Evolutionary conservation across 2,329 filamentous ascomycete species (phyloP), one percentile per base, ranked within the genome.

Genomic region (Epichloe sibirici): DNA sequence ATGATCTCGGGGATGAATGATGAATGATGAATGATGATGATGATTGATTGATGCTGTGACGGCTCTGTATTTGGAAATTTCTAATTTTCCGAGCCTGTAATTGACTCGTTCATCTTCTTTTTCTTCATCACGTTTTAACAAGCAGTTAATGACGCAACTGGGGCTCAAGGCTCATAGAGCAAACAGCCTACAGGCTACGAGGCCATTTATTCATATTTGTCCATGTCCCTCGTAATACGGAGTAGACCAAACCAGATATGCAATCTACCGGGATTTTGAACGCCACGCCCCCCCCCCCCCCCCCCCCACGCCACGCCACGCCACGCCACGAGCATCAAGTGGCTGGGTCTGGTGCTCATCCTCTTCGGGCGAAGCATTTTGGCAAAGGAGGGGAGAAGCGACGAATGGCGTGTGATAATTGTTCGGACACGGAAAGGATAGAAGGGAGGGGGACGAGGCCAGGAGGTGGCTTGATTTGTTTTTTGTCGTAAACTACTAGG

Each of bases 321-420:
- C 23, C 13, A n/a, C 21, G 47, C 31, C 31, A 9, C 6, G 25
- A n/a, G 17, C 12, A 34, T 42, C 17, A 45, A 17, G 49, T 51
- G 49, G 49, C 49, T 51, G 17, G 49, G 43, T 45, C 49, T 51
- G 49, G 40, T 51, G 49, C 40, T 8, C 42, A 51, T 45, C 42
- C 42, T 6, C 12, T 50, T 50, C 42, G 37, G 48, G 48, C 28
- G 6, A 44, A 39, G 49, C 45, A 34, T n/a, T 35, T 39, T 37
- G 8, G 31, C 34, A 15, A 38, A 28, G 13, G 23, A 13, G 23
- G 23, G 13, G 21, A 21, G 25, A 11, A 11, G 23, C 25, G 28
- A 31, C 28, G 28, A 31, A 31, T 8, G 28, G 28, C 28, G 7
- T 31, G 28, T 31, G 28, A 31, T 31, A 2, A 31, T 31, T 31